These are phyloP conservation scores for Fusarium sp. DNA, from an alignment of 2,329 filamentous ascomycete species.

Conservation along the genomic window DNA sequence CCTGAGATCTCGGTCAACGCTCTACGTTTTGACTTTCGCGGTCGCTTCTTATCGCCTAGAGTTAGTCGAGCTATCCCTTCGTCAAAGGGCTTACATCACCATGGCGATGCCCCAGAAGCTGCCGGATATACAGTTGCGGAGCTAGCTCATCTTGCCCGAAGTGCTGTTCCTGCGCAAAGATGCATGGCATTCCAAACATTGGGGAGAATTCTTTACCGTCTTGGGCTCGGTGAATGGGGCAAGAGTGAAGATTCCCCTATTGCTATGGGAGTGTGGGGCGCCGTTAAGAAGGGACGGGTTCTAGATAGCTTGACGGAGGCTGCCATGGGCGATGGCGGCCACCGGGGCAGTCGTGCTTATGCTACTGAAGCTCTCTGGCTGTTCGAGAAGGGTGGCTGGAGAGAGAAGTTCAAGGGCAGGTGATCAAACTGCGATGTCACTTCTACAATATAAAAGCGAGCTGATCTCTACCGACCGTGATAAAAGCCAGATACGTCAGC, in stretches of 20 bases:
- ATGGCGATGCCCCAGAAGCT: conserved; percentile 90
- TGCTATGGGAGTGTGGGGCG: conserved; percentile 85
- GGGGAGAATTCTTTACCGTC: conserved; percentile 84
- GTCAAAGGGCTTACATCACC: conserved; percentile 88
- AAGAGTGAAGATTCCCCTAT: conserved; percentile 69
- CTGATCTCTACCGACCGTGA: neutral
- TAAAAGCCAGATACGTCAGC: neutral
- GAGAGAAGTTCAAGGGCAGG: conserved; percentile 70
- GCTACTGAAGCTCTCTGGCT: conserved; percentile 92
- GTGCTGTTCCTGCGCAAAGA: conserved; percentile 85
- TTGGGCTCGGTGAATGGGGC: conserved; percentile 80
- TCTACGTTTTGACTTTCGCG: conserved; percentile 90
- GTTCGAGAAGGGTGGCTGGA: conserved; percentile 79
- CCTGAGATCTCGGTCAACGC: conserved; percentile 79
- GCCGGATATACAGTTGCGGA: conserved; percentile 95
- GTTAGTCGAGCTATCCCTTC: conserved; percentile 80
- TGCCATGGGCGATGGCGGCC: conserved; percentile 75
- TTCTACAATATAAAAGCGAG: neutral
- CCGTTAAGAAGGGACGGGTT: conserved; percentile 80
- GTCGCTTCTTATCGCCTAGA: conserved; percentile 81
- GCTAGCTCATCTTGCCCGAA: conserved; percentile 83
- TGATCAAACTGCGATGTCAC: conserved; percentile 38
- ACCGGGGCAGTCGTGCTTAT: conserved; percentile 85
- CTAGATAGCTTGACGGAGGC: conserved; percentile 83
- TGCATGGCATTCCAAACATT: conserved; percentile 94